Evolutionary conservation across 192 early-diverging fungal genomes (phyloP), one percentile per base, ranked within the genome.

Genomic region (Haplosporangium gracile): DNA sequence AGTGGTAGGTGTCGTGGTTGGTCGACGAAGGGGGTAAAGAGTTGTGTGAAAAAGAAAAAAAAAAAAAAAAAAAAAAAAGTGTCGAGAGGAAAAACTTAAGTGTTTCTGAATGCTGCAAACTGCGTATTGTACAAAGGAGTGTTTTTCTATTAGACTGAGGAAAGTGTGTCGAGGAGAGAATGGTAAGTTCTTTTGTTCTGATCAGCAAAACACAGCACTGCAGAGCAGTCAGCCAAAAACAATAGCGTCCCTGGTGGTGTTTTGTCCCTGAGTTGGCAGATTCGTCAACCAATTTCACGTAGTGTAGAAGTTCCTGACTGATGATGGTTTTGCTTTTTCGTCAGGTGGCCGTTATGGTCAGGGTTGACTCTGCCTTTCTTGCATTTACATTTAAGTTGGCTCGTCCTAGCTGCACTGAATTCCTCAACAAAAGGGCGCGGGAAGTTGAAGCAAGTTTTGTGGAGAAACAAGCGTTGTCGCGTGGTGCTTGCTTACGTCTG

Each of bases 401-500:
- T 22, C 55, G 24, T n/a, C 24, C 60, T 20, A 51, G 49, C 4
- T 4, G 49, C 49, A 5, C 49, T 51, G 49, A 51, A 18, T 22
- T 10, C 29, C 60, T 15, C 7, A n/a, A 29, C 26, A 29, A 15
- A 29, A 32, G 60, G 26, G 60, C 60, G 60, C 32, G 60, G 60
- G 60, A 65, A 65, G 60, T 32, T 9, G 10, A 60, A 9, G 55
- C 13, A 11, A 15, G 60, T 65, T 57, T 57, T 65, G 60, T 65
- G 60, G 60, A 65, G 60, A 65, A 65, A 65, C 60, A 65, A 65
- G 10, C 32, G 60, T 65, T 65, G 60, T 65, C 60, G 60, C 60
- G 60, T 65, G 60, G 60, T 65, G 60, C 29, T 1, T 15, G 29
- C 2, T 32, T 13, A 11, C 2, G 60, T 32, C 60, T 29, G 32